phyloP scores from a whole-genome alignment of 805 yeast species.

The Pichia thaimueangensis region DNA sequence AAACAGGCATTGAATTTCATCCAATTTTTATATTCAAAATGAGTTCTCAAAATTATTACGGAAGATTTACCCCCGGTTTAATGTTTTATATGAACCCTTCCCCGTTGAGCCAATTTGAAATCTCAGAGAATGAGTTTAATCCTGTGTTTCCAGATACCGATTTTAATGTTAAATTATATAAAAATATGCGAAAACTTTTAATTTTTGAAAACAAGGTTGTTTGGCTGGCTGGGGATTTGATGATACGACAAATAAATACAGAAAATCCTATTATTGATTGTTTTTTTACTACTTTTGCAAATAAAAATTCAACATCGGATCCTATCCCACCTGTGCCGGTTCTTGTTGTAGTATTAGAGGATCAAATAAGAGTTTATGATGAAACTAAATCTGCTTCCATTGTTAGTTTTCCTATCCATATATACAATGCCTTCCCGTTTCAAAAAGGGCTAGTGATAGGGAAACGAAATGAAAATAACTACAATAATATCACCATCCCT shows the following conservation, averaged over 20 bases:
- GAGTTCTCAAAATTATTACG: too few relatives aligned
- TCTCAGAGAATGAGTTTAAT: background rate
- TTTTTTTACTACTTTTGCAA: slow-evolving; percentile 49
- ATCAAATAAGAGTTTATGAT: slow-evolving; percentile 57
- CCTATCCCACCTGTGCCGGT: slow-evolving; percentile 2
- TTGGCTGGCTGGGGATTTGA: slow-evolving; percentile 44
- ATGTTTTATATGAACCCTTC: background rate
- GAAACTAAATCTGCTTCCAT: slow-evolving; percentile 52
- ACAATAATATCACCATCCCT: too few relatives aligned
- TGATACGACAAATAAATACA: slow-evolving; percentile 43
- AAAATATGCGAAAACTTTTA: slow-evolving; percentile 20
- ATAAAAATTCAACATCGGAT: slow-evolving; percentile 8
- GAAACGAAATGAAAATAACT: slow-evolving; percentile 18
- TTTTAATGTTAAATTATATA: slow-evolving; percentile 17
- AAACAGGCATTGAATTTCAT: too few relatives aligned
- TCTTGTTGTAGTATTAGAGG: slow-evolving; percentile 54
- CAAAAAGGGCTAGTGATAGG: slow-evolving; percentile 54
- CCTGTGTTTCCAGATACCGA: too few relatives aligned
- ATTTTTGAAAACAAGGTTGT: slow-evolving; percentile 32
- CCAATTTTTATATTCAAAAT: too few relatives aligned
- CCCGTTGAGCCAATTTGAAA: background rate
- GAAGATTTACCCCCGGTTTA: too few relatives aligned
- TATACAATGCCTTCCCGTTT: slow-evolving; percentile 55
- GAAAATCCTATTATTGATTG: slow-evolving; percentile 52
- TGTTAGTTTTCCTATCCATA: slow-evolving; percentile 63